Evolutionary conservation across 768 basidiomycete genomes (phyloP).

Genomic region (Sarcomyxa edulis): DNA sequence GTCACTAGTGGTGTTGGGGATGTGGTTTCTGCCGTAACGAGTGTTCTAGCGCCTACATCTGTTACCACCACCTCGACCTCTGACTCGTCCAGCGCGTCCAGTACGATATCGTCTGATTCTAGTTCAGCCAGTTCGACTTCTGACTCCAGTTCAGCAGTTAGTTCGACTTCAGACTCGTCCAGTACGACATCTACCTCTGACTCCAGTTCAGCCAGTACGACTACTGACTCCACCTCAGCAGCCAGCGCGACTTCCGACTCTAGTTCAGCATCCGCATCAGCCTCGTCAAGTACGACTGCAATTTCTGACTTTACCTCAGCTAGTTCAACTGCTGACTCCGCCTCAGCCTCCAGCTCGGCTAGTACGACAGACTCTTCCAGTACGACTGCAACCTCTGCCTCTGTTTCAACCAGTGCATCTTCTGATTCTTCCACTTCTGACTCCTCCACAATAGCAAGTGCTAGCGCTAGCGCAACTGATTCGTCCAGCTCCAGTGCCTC

Average conservation of each 20-base stretch:
- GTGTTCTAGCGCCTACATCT: constrained; percentile 3
- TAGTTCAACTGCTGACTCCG: background rate
- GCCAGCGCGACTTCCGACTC: background rate
- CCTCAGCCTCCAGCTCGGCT: background rate
- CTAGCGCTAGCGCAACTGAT: background rate
- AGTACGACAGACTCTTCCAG: background rate
- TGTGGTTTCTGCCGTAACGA: background rate
- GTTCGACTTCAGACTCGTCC: background rate
- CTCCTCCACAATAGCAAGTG: background rate
- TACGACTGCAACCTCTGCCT: background rate
- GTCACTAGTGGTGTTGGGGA: too few relatives aligned
- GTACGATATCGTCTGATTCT: too few relatives aligned
- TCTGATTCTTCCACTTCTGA: background rate
- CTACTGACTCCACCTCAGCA: background rate
- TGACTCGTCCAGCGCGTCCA: too few relatives aligned
- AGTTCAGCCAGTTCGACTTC: background rate
- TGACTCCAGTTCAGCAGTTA: background rate
- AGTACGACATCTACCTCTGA: background rate
- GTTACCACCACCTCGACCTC: constrained; percentile 5
- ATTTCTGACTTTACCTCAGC: background rate
- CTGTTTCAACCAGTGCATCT: background rate
- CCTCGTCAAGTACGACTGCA: background rate
- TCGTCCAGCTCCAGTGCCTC: background rate
- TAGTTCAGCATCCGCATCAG: background rate
- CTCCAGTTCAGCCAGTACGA: background rate